Conservation (phyloP, 495 filamentous ascomycete species). For the Massariosphaeria phaeospora region DNA sequence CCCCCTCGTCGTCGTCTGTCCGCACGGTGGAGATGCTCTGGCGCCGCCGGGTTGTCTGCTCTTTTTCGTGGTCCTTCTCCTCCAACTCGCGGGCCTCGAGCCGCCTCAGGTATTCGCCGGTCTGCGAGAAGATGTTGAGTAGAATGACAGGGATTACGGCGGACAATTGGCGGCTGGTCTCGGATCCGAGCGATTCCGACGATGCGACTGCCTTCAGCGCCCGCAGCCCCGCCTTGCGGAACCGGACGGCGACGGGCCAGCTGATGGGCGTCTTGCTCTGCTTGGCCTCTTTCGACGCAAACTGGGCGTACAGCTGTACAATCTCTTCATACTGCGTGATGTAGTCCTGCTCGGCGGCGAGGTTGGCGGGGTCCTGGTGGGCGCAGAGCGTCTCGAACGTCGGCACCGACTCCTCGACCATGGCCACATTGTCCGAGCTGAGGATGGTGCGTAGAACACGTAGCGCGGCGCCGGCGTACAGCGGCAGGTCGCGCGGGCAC, state of each 20-base stretch:
- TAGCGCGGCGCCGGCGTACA: slow-evolving; percentile 76
- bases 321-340: slow-evolving; percentile 75
- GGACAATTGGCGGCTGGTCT: slow-evolving; percentile 66
- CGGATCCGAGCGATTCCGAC: slow-evolving; percentile 68
- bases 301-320: slow-evolving; percentile 68
- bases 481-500: slow-evolving; percentile 77
- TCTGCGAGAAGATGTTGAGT: slow-evolving; percentile 74
- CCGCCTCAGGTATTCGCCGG: slow-evolving; percentile 60
- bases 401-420: slow-evolving; percentile 79
- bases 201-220: slow-evolving; percentile 74
- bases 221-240: slow-evolving; percentile 72
- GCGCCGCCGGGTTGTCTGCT: slow-evolving; percentile 55
- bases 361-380: slow-evolving; percentile 70
- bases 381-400: slow-evolving; percentile 80
- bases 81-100: slow-evolving; percentile 57
- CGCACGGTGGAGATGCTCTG: slow-evolving; percentile 74
- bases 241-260: slow-evolving; percentile 72
- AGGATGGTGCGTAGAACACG: slow-evolving; percentile 73
- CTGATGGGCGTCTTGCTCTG: slow-evolving; percentile 51
- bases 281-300: slow-evolving; percentile 56
- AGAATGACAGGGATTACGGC: slow-evolving; percentile 76
- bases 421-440: slow-evolving; percentile 72
- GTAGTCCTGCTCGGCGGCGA: slow-evolving; percentile 80
- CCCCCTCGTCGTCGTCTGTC: slow-evolving; percentile 61
- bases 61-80: slow-evolving; percentile 61